A percentile compares a stretch with the other conserved stretches of the same genome.
Evolutionary conservation across 179 eudicot species (phyloP).

Genomic region (Silene vulgaris): DNA sequence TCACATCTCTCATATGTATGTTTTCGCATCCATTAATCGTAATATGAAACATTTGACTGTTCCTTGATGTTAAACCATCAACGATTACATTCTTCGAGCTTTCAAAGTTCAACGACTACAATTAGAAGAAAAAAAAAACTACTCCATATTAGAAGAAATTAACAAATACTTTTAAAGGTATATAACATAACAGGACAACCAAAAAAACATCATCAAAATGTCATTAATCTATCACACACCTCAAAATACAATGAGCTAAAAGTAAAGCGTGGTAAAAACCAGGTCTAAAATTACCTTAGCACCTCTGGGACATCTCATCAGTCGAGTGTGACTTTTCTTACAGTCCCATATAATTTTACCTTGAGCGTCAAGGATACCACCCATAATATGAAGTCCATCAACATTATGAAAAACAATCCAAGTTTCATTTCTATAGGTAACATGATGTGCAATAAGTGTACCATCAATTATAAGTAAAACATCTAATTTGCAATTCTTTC

Average conservation of each 20-base stretch:
- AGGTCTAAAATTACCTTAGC: slow-evolving; percentile 22
- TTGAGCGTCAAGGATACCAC: slow-evolving; percentile 32
- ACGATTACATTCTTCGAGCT: slow-evolving; percentile 20
- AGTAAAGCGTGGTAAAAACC: no score
- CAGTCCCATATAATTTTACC: slow-evolving; percentile 33
- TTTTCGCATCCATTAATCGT: slow-evolving; percentile 22
- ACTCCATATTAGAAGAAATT: neutral
- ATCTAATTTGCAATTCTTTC: slow-evolving; percentile 16
- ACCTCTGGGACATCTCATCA: slow-evolving; percentile 16
- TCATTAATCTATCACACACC: no score
- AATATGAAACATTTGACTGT: slow-evolving; percentile 35
- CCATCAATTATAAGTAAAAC: slow-evolving; percentile 27
- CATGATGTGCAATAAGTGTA: slow-evolving; percentile 14
- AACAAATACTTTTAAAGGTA: no score
- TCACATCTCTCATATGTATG: slow-evolving; percentile 10
- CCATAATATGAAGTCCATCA: slow-evolving; percentile 21
- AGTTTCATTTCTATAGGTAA: neutral
- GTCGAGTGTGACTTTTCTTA: neutral
- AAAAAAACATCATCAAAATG: no score
- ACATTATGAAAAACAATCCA: slow-evolving; percentile 27
- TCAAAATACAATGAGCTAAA: no score
- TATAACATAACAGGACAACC: no score
- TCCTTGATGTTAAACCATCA: slow-evolving; percentile 25
- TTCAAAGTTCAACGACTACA: slow-evolving; percentile 29
- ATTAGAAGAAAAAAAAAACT: neutral